Evolutionary conservation across 345 rosid genomes (phyloP), one percentile per base, ranked within the genome.

Genomic region (Ceriops decandra): DNA sequence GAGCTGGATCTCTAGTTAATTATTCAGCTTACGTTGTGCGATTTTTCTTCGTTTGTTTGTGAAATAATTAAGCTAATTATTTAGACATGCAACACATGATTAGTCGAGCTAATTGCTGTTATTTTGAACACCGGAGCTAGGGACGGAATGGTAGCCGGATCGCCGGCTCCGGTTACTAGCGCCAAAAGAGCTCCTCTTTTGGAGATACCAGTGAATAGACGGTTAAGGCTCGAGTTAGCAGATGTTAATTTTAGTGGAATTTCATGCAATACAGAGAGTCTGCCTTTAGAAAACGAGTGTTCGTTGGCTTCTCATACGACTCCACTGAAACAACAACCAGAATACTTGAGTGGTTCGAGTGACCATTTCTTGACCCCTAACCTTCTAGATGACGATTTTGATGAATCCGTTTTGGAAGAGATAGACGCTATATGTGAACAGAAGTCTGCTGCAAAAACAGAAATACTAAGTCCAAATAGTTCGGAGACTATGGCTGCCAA

Each of bases 301-400:
- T 63, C 66, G 9, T 62, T 68, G 7, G 83, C 70, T 67, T 67
- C 87, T 60, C 79, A 75, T 75, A 68, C 59, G 19, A 87, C 89
- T 74, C 87, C 93, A 0, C 17, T 66, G 38, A 82, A 75, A 76
- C 66, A 75, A 60, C 69, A 74, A 59, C 72, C 53, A 4, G 78
- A 72, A 42, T 71, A 58, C 57, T 75, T 69, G 69, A 13, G 49
- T 42, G 64, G 68, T 67, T 72, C 64, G 17, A 77, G 76, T 79
- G 76, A 72, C 63, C 64, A 31, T 28, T 74, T 75, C 64, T 71
- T 79, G 7, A 67, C 61, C 63, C 72, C 83, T 73, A 83, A 83
- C 76, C 67, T 86, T 75, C 81, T 87, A 63, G 97, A 87, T 62
- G 96, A 90, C 76, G 92, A 88, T 30, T 68, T 89, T 66, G 92